A percentile compares a stretch with the other conserved stretches of the same genome.
Conservation (phyloP, 768 basidiomycete species). For the Hebeloma cylindrosporum region DNA sequence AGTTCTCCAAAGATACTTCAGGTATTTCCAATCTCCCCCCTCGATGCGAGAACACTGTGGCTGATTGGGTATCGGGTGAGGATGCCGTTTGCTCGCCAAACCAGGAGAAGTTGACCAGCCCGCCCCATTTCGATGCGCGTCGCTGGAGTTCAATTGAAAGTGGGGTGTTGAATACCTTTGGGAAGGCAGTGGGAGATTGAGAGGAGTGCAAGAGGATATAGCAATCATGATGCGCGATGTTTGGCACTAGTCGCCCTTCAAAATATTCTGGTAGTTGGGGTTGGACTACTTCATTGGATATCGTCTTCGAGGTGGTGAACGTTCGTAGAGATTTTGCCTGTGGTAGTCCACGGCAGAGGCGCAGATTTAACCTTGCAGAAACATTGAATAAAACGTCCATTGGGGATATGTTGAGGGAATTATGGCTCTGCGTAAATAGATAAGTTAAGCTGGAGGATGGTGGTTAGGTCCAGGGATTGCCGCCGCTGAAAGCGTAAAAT, state of each 20-base stretch:
- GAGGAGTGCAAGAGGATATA: slow-evolving; percentile 58
- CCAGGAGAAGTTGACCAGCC: slow-evolving; percentile 66
- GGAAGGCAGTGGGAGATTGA: slow-evolving; percentile 48
- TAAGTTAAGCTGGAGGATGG: too few relatives aligned
- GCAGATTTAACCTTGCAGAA: too few relatives aligned
- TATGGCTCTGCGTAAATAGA: too few relatives aligned
- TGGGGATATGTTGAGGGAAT: too few relatives aligned
- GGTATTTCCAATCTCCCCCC: slow-evolving; percentile 53
- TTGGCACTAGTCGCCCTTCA: slow-evolving; percentile 42
- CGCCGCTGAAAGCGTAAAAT: too few relatives aligned
- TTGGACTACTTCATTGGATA: neutral
- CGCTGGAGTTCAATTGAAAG: slow-evolving; percentile 52
- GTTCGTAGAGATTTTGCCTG: neutral
- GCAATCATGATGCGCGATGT: slow-evolving; percentile 49
- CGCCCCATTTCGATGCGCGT: slow-evolving; percentile 46
- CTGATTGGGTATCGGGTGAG: slow-evolving; percentile 22
- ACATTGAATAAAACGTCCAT: too few relatives aligned
- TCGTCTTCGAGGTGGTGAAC: slow-evolving; percentile 3
- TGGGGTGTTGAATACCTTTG: slow-evolving; percentile 45
- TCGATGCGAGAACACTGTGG: slow-evolving; percentile 52
- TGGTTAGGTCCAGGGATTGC: too few relatives aligned
- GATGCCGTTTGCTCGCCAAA: slow-evolving; percentile 14
- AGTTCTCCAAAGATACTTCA: slow-evolving; percentile 45
- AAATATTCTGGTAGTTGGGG: slow-evolving; percentile 18
- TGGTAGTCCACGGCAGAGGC: too few relatives aligned